Conservation (phyloP, 805 yeast species). For the Kluyveromyces nonfermentans region DNA sequence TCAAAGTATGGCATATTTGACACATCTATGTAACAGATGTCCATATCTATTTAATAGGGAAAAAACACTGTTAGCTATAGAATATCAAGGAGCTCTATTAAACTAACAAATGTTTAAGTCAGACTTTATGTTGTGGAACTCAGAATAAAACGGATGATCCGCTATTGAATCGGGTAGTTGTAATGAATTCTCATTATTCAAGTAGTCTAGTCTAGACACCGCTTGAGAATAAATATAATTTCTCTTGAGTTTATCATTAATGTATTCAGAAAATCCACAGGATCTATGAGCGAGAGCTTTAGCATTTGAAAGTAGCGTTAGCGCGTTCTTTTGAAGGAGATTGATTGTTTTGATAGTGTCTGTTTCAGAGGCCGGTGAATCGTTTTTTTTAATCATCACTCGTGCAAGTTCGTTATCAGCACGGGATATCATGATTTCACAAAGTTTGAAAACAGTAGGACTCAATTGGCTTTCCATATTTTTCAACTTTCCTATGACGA, state of each 20-base stretch:
- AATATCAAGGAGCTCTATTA: background rate
- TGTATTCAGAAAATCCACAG: constrained; percentile 25
- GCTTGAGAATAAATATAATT: constrained; percentile 23
- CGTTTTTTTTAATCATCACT: constrained; percentile 10
- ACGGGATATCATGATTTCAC: constrained; percentile 16
- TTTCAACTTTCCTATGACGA: constrained; percentile 6
- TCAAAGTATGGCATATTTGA: background rate
- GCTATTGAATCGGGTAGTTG: constrained; percentile 9
- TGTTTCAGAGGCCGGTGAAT: background rate
- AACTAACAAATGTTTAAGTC: background rate
- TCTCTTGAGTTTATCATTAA: constrained; percentile 23
- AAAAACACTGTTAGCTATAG: no score
- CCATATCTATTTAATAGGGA: no score
- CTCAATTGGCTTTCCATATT: constrained; percentile 16
- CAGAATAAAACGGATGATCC: constrained; percentile 17
- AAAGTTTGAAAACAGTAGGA: constrained; percentile 18
- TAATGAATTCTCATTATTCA: constrained; percentile 4
- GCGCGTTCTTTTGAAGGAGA: constrained; percentile 19
- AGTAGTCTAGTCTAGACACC: constrained; percentile 9
- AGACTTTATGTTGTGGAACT: background rate
- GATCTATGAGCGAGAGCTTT: constrained; percentile 18
- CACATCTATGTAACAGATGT: background rate
- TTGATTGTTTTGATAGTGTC: constrained; percentile 6
- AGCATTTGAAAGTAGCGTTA: constrained; percentile 17
- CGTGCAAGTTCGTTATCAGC: constrained; percentile 23